These are phyloP conservation scores for Penicillium digitatum DNA, from an alignment of 2,329 filamentous ascomycete genomes.

Conservation along the genomic window DNA sequence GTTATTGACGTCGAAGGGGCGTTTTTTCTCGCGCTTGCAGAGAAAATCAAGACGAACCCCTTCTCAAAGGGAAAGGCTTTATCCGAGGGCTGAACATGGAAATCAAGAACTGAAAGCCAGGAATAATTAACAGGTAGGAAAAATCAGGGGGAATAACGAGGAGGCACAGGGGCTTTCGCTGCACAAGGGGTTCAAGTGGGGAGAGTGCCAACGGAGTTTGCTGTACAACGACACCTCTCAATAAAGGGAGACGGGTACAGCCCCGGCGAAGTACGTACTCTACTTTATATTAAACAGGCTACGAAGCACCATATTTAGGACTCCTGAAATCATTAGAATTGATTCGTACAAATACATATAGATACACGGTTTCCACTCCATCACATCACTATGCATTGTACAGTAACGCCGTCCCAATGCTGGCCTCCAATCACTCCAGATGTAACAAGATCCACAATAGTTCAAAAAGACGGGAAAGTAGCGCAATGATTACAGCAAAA, in stretches of 20 bases:
- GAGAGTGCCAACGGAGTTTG: too few relatives aligned
- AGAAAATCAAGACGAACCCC: background rate
- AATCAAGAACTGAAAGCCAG: background rate
- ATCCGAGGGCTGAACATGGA: background rate
- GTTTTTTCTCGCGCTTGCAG: background rate
- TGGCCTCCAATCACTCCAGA: slow-evolving; percentile 17
- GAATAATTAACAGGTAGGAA: background rate
- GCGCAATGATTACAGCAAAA: slow-evolving; percentile 23
- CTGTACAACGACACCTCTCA: too few relatives aligned
- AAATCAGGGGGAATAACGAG: background rate
- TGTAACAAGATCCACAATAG: slow-evolving; percentile 16
- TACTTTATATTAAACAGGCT: background rate
- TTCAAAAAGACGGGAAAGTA: slow-evolving; percentile 11
- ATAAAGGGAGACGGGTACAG: background rate
- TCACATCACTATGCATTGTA: slow-evolving; percentile 17
- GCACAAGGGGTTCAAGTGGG: background rate
- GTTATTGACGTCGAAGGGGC: slow-evolving; percentile 4
- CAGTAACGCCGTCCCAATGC: slow-evolving; percentile 34
- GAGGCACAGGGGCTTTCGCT: background rate
- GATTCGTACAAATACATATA: slow-evolving; percentile 5
- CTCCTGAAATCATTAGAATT: background rate
- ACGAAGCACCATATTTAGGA: background rate
- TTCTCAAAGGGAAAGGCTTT: background rate
- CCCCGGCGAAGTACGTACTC: background rate
- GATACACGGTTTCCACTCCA: background rate